Percentiles rank a stretch among this genome's conserved stretches.
phyloP scores from a whole-genome alignment of 2,329 filamentous ascomycete species.

The Fusarium paranaense region DNA sequence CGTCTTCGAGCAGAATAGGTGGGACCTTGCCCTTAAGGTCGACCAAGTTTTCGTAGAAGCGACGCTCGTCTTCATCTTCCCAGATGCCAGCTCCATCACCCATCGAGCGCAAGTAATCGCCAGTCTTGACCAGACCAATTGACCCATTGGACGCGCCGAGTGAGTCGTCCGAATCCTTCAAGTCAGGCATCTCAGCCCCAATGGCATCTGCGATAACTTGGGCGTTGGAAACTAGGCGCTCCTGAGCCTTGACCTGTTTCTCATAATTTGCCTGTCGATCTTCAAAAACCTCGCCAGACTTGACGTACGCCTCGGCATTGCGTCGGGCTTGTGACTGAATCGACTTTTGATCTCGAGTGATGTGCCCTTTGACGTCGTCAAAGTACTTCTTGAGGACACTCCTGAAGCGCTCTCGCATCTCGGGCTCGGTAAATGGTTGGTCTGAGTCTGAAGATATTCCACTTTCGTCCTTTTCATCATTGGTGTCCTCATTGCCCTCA shows the following conservation, averaged over 20 bases:
- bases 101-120: slow-evolving; percentile 91
- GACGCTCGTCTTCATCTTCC: slow-evolving; percentile 97
- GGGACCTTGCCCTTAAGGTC: slow-evolving; percentile 97
- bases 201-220: slow-evolving; percentile 91
- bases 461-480: slow-evolving; percentile 53
- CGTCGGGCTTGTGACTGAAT: slow-evolving; percentile 88
- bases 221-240: slow-evolving; percentile 89
- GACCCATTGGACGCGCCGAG: slow-evolving; percentile 75
- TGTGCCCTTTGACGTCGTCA: slow-evolving; percentile 89
- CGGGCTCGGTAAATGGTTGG: slow-evolving; percentile 78
- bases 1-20: slow-evolving; percentile 90
- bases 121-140: slow-evolving; percentile 93
- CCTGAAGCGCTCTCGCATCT: slow-evolving; percentile 86
- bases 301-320: slow-evolving; percentile 98
- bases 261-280: slow-evolving; percentile 97
- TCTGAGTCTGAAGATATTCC: slow-evolving; percentile 63
- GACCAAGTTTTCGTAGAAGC: slow-evolving; percentile 97
- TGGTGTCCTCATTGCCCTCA: slow-evolving; percentile 48
- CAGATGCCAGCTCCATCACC: slow-evolving; percentile 94
- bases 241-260: slow-evolving; percentile 90
- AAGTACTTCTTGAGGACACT: slow-evolving; percentile 90
- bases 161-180: slow-evolving; percentile 83
- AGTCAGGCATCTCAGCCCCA: slow-evolving; percentile 91
- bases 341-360: slow-evolving; percentile 91
- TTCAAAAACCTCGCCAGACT: slow-evolving; percentile 97